Conservation (phyloP, 2,329 filamentous ascomycete genomes). For the Monilinia fructigena region DNA sequence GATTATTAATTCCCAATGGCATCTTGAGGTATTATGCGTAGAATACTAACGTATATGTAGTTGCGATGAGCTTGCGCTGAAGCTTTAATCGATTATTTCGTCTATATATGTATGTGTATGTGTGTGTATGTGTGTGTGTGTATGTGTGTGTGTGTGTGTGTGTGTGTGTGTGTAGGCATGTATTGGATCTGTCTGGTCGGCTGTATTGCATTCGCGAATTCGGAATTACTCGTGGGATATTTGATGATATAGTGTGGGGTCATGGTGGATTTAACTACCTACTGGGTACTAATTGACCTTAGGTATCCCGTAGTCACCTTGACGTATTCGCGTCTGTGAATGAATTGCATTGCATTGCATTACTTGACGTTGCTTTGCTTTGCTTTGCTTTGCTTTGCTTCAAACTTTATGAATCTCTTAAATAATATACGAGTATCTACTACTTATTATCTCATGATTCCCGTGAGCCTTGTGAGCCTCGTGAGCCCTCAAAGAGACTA, state of each 20-base stretch:
- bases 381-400: neutral
- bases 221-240: neutral
- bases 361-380: too few relatives aligned
- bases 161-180: neutral
- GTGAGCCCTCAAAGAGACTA: neutral
- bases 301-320: too few relatives aligned
- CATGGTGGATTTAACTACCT: neutral
- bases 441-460: too few relatives aligned
- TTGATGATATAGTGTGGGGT: conserved; percentile 13
- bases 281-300: neutral
- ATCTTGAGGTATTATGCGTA: conserved; percentile 21
- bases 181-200: neutral
- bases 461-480: too few relatives aligned
- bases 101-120: neutral
- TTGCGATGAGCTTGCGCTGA: conserved; percentile 13
- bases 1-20: conserved; percentile 63
- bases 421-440: neutral
- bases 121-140: neutral
- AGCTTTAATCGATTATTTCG: neutral
- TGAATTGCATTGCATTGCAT: neutral
- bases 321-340: neutral
- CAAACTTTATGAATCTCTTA: neutral
- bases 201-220: neutral
- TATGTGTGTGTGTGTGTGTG: neutral
- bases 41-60: neutral